Percentiles rank a stretch among this genome's conserved stretches.
These are phyloP conservation scores for Suhomyces sp. DNA, from an alignment of 805 yeast species.

Conservation along the genomic window DNA sequence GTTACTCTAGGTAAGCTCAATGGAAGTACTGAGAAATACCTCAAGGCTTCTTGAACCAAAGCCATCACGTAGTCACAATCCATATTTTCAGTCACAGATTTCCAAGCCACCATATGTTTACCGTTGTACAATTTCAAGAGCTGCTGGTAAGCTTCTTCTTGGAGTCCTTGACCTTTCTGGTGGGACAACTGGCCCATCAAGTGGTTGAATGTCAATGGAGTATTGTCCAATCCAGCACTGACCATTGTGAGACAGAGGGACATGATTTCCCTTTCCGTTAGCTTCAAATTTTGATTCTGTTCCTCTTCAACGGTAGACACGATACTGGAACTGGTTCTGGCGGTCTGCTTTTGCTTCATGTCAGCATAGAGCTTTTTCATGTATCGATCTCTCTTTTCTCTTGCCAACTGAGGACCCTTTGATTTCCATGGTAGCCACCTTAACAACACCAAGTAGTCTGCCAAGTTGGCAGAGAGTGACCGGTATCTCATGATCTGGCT, in stretches of 20 bases:
- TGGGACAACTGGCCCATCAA: slow-evolving; percentile 59
- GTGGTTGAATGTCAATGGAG: slow-evolving; percentile 61
- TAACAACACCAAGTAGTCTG: slow-evolving; percentile 53
- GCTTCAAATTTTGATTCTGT: too few relatives aligned
- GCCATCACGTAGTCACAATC: slow-evolving; percentile 55
- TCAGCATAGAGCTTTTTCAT: slow-evolving; percentile 35
- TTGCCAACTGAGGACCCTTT: slow-evolving; percentile 18
- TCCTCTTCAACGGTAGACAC: too few relatives aligned
- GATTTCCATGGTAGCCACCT: slow-evolving; percentile 27
- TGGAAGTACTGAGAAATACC: slow-evolving; percentile 67
- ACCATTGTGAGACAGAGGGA: slow-evolving; percentile 73
- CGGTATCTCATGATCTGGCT: slow-evolving; percentile 55
- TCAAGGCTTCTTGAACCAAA: slow-evolving; percentile 58
- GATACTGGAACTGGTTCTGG: too few relatives aligned
- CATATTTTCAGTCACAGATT: slow-evolving; percentile 20
- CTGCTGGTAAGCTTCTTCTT: slow-evolving; percentile 43
- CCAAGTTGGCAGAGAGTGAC: slow-evolving; percentile 55
- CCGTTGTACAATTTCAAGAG: slow-evolving; percentile 36
- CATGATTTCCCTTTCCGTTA: slow-evolving; percentile 43
- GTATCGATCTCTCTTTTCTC: slow-evolving; percentile 49
- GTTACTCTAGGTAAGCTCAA: slow-evolving; percentile 63
- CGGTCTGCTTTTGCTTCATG: slow-evolving; percentile 2
- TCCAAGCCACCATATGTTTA: slow-evolving; percentile 36
- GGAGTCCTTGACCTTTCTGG: slow-evolving; percentile 39
- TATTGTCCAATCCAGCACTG: slow-evolving; percentile 76